Conservation (phyloP, 2,329 filamentous ascomycete genomes). For the Monosporascus sp. region DNA sequence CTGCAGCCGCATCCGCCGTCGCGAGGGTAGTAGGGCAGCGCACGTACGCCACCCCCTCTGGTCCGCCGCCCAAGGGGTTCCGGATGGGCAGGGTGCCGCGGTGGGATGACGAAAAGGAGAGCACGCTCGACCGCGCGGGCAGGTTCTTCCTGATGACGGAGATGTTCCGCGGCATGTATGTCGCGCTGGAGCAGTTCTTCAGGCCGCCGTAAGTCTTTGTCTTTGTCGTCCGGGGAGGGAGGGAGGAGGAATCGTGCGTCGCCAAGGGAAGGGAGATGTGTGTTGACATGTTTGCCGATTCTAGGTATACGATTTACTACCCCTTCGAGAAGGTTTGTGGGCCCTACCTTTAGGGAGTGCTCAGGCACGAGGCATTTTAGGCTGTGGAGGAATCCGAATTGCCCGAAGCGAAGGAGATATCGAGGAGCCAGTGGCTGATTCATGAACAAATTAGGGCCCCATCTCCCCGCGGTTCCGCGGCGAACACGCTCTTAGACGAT, state of each 20-base stretch:
- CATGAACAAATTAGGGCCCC: constrained; percentile 55
- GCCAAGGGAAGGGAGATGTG: neutral
- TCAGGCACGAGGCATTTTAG: constrained; percentile 13
- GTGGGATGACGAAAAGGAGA: constrained; percentile 79
- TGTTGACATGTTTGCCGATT: constrained; percentile 8
- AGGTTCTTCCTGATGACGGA: constrained; percentile 95
- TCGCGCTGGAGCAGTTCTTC: constrained; percentile 97
- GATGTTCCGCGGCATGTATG: constrained; percentile 97
- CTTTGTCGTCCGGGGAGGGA: neutral
- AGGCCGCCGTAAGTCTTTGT: constrained; percentile 76
- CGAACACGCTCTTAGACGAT: constrained; percentile 92
- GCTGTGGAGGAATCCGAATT: neutral
- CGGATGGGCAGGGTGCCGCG: constrained; percentile 65
- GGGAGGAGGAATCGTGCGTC: neutral
- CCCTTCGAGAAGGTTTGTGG: constrained; percentile 82
- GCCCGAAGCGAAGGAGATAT: neutral
- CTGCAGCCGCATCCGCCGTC: constrained; percentile 14
- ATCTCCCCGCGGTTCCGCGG: constrained; percentile 97
- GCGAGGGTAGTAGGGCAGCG: constrained; percentile 30
- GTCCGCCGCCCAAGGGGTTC: constrained; percentile 76
- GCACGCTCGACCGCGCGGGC: constrained; percentile 73
- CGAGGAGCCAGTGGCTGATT: constrained; percentile 12
- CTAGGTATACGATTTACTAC: constrained; percentile 95
- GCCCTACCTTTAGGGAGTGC: neutral
- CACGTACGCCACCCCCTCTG: constrained; percentile 63